Evolutionary conservation across 805 yeast genomes (phyloP).

Genomic region (Metschnikowia amazonensis): DNA sequence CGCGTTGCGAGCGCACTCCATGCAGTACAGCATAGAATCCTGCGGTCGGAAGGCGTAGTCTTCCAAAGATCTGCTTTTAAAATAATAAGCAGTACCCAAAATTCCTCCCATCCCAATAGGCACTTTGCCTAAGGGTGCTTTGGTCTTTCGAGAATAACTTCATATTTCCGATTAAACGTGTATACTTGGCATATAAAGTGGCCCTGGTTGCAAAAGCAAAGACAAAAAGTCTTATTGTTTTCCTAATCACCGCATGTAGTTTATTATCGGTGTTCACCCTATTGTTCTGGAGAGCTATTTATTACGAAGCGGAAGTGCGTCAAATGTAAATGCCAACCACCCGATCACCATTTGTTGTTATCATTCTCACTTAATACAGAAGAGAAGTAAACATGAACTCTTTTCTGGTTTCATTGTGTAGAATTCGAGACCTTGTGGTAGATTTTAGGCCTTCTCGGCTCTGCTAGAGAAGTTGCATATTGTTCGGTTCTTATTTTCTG

Average conservation of each 20-base stretch:
- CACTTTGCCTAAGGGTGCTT: not conserved
- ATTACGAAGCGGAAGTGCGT: not conserved
- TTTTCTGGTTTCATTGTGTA: not conserved
- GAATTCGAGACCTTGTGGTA: too few species aligned
- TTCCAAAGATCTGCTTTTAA: not conserved
- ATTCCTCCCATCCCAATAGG: not conserved
- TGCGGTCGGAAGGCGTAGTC: not conserved
- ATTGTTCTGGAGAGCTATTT: not conserved
- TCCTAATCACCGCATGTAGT: not conserved
- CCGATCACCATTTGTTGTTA: not conserved
- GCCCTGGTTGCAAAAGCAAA: not conserved
- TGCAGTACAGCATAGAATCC: constrained; percentile 3
- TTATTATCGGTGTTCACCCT: not conserved
- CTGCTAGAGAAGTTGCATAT: not conserved
- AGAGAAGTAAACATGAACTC: not conserved
- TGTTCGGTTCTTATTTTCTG: not conserved
- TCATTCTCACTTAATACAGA: not conserved
- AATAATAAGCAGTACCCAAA: too few species aligned
- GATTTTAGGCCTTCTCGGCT: too few species aligned
- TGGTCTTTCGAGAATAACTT: not conserved
- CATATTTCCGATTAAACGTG: not conserved
- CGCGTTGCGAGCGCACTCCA: constrained; percentile 2
- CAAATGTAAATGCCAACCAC: not conserved
- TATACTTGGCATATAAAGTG: not conserved
- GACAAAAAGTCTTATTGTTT: not conserved